These are phyloP conservation scores for Fomitopsis betulina DNA, from an alignment of 1,284 basidiomycete genomes.

Conservation along the genomic window DNA sequence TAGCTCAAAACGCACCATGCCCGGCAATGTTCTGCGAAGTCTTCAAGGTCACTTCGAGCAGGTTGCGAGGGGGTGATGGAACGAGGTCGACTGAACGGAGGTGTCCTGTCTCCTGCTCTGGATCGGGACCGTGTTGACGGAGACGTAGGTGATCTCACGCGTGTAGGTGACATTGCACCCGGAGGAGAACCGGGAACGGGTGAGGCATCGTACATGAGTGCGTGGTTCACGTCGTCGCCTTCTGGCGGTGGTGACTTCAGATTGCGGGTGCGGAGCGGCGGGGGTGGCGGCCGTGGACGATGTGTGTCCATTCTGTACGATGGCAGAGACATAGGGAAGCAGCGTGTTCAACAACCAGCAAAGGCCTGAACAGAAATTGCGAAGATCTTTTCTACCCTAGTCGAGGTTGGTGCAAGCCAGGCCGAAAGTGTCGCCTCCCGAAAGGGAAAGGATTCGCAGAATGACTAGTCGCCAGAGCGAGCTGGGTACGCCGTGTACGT, in stretches of 20 bases:
- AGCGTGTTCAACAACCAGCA: conserved; percentile 6
- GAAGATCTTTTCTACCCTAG: conserved; percentile 2
- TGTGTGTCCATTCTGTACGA: conserved; percentile 63
- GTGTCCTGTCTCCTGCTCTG: conserved; percentile 47
- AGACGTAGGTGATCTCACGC: conserved; percentile 50
- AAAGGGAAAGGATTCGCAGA: not conserved
- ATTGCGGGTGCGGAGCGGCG: conserved; percentile 53
- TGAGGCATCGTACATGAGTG: conserved; percentile 74
- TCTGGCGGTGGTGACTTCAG: conserved; percentile 41
- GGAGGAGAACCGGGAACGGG: conserved; percentile 50
- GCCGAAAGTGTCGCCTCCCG: conserved; percentile 13
- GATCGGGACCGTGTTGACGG: conserved; percentile 52
- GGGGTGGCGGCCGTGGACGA: conserved; percentile 57
- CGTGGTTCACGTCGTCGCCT: conserved; percentile 35
- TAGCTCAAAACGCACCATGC: conserved; percentile 49
- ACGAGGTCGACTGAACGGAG: conserved; percentile 49
- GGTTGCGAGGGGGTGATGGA: conserved; percentile 57
- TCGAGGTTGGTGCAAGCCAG: not conserved
- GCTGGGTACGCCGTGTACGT: not conserved
- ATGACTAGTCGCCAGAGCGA: not conserved
- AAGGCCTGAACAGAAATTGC: conserved; percentile 6
- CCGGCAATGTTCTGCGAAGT: conserved; percentile 67
- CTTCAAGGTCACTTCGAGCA: conserved; percentile 55
- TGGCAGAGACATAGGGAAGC: conserved; percentile 45
- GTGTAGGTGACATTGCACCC: conserved; percentile 49